phyloP scores from a whole-genome alignment of 2,329 filamentous ascomycete genomes.

The Ceratocystis colombiana region DNA sequence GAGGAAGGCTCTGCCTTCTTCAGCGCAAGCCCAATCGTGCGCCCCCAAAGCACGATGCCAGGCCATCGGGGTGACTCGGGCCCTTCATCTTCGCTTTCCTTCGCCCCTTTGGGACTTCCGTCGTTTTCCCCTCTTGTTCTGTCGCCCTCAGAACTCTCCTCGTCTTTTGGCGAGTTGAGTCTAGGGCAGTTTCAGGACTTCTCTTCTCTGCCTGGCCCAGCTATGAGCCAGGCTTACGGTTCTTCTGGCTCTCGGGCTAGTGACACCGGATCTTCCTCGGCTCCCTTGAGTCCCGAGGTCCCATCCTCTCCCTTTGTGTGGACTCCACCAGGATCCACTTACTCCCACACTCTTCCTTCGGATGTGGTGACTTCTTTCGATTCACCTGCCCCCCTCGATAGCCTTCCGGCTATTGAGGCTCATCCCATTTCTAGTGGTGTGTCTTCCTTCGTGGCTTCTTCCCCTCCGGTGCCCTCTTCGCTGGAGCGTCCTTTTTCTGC shows the following conservation, averaged over 20 bases:
- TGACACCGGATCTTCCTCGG: not conserved
- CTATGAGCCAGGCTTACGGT: not conserved
- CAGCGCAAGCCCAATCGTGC: not conserved
- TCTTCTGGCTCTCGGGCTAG: not conserved
- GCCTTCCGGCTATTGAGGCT: not conserved
- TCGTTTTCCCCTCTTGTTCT: not conserved
- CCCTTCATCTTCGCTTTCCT: not conserved
- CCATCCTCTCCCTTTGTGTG: not conserved
- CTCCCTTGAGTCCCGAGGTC: not conserved
- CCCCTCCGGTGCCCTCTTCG: not conserved
- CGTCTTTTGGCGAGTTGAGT: not conserved
- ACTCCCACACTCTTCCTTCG: not conserved
- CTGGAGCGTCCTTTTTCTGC: not conserved
- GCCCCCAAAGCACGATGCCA: not conserved
- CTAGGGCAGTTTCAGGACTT: not conserved
- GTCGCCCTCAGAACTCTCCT: not conserved
- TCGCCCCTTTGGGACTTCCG: not conserved
- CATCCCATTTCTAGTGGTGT: not conserved
- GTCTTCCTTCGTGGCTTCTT: not conserved
- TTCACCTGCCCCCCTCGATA: not conserved
- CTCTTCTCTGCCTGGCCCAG: not conserved
- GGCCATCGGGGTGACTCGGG: not conserved
- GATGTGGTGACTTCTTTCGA: not conserved
- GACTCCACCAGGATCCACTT: not conserved
- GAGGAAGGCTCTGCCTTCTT: not conserved